Conservation (phyloP, 768 basidiomycete genomes). For the Tubosaeta sp. region DNA sequence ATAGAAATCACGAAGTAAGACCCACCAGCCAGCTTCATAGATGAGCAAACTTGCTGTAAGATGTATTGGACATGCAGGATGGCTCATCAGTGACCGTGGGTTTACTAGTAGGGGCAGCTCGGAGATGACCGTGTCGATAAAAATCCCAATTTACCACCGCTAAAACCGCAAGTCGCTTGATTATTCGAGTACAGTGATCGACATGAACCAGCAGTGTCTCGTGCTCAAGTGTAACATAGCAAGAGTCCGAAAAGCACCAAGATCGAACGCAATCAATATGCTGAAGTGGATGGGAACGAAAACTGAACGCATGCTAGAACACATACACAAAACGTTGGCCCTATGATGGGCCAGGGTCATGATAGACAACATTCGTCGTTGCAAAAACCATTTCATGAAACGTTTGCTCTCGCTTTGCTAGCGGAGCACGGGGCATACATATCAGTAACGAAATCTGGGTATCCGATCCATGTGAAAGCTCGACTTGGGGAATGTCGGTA, state of each 20-base stretch:
- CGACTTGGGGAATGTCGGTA: background rate
- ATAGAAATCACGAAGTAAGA: background rate
- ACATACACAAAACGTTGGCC: background rate
- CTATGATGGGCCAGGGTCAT: constrained; percentile 11
- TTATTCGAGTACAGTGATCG: background rate
- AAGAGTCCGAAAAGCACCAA: background rate
- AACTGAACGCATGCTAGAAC: constrained; percentile 10
- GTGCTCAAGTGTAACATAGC: background rate
- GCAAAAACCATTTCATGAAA: constrained; percentile 25
- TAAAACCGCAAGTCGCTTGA: background rate
- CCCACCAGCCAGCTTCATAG: background rate
- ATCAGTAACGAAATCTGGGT: constrained; percentile 28
- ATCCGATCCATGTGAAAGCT: constrained; percentile 17
- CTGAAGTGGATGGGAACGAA: background rate
- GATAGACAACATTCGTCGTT: constrained; percentile 20
- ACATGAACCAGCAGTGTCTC: background rate
- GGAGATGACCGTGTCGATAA: background rate
- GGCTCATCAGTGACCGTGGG: background rate
- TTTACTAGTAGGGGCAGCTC: background rate
- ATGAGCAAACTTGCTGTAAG: background rate
- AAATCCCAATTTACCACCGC: background rate
- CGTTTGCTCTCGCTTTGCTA: background rate
- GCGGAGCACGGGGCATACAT: constrained; percentile 23
- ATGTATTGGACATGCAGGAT: background rate
- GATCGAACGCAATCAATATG: constrained; percentile 5